Base-by-base conservation (phyloP, 2,329 filamentous ascomycete species). In the Ophiocordyceps camponoti-saundersi region DNA sequence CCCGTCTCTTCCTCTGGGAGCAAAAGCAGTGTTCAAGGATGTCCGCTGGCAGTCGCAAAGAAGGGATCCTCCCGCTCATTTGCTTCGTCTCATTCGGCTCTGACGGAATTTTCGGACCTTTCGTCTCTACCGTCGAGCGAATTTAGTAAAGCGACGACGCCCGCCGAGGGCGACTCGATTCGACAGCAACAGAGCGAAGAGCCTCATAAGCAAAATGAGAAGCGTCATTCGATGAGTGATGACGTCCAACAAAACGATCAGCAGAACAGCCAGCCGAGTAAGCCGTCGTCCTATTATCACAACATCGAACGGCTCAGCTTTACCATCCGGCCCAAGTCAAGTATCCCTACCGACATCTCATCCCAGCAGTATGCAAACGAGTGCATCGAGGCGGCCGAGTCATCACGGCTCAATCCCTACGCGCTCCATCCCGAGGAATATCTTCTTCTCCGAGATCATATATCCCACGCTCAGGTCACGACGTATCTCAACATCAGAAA, bases 401-500 rank as follows among this genome's bases (percentile, higher is more conserved):
- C 85, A 10, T 95, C 87, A 40, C 75, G 92, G 48, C 71, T 98
- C 1, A 90, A 90, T 53, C 90, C 92, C 1, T 96, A 92, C 62
- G 80, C 84, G 12, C 67, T 98, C 39, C 88, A 96, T 62, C 73
- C 77, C 23, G 81, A 85, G 51, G 92, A 98, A 62, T 89, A 95
- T 59, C 69, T 74, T 49, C 71, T 95, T 49, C 67, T 98, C 40
- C 78, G 85, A 51, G 73, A 85, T 51, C 81, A 93, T 56, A 79
- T 98, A 54, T 94, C 83, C 58, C 81, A 86, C 56, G 73, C 82
- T 30, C 92, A 98, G 63, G 87, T 95, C 53, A 95, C 90, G 3
- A 85, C 87, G 13, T 98, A 98, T 64, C 70, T 98, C 47, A 96
- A 96, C 61, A 92, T 98, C 51, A 78, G 92, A 55, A 98, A 98